Percentiles rank a stretch among this genome's conserved stretches.
Conservation (phyloP, 2,329 filamentous ascomycete genomes). For the Orbilia brochopaga region DNA sequence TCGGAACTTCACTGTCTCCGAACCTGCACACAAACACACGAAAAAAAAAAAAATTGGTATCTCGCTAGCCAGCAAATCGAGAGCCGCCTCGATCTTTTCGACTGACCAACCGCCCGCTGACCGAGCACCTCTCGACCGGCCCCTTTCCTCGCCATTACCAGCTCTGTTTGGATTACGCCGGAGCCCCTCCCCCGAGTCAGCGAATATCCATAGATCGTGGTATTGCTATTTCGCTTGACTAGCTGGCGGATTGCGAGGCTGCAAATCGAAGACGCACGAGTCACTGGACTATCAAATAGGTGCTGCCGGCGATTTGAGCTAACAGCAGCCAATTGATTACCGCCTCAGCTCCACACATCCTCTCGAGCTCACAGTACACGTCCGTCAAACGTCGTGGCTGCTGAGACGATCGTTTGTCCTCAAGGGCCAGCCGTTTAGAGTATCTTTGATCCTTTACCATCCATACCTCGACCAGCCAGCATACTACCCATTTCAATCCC, state of each 20-base stretch:
- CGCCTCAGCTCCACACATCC: background rate
- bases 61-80: background rate
- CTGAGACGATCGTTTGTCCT: background rate
- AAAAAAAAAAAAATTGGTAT: slow-evolving; percentile 3
- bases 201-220: slow-evolving; percentile 32
- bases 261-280: slow-evolving; percentile 25
- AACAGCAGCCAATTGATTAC: slow-evolving; percentile 29
- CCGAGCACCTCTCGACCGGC: background rate
- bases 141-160: background rate
- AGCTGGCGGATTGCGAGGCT: slow-evolving; percentile 16
- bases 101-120: background rate
- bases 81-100: background rate
- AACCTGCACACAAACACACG: background rate
- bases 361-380: background rate
- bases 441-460: background rate
- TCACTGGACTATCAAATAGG: slow-evolving; percentile 30
- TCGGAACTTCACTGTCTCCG: slow-evolving; percentile 11
- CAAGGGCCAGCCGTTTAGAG: background rate
- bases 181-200: background rate
- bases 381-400: background rate
- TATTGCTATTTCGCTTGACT: slow-evolving; percentile 25
- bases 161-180: background rate
- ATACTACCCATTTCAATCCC: background rate
- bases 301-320: slow-evolving; percentile 2
- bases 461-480: background rate